phyloP scores from a whole-genome alignment of 1,284 basidiomycete genomes.

The Phellopilus nigrolimitatus region DNA sequence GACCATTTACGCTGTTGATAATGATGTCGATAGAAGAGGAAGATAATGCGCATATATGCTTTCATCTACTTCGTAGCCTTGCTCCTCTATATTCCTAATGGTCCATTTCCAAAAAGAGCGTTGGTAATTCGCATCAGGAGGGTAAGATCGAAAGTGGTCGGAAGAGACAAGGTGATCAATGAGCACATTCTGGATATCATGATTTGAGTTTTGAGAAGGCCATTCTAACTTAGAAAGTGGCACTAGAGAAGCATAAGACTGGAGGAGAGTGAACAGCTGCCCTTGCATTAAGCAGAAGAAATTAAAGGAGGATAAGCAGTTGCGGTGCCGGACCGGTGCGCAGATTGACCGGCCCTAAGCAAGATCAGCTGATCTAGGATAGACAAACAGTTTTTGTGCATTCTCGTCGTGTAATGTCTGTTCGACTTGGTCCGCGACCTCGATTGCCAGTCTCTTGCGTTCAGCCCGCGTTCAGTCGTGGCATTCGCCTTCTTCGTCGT shows the following conservation, averaged over 20 bases:
- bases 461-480: constrained; percentile 9
- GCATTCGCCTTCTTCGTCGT: constrained; percentile 4
- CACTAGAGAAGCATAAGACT: constrained; percentile 50
- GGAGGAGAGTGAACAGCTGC: constrained; percentile 40
- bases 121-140: constrained; percentile 60
- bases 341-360: constrained; percentile 11
- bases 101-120: constrained; percentile 67
- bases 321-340: no score
- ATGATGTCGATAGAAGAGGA: constrained; percentile 36
- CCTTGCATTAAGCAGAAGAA: constrained; percentile 8
- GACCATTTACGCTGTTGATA: constrained; percentile 33
- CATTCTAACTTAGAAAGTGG: constrained; percentile 39
- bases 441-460: constrained; percentile 3
- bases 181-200: constrained; percentile 47
- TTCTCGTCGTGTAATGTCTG: constrained; percentile 13
- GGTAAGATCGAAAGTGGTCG: constrained; percentile 48
- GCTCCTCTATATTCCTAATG: constrained; percentile 47
- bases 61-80: constrained; percentile 54
- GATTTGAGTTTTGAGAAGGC: constrained; percentile 32
- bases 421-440: constrained; percentile 9
- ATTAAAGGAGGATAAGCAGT: background rate
- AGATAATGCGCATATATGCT: constrained; percentile 59
- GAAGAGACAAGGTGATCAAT: constrained; percentile 46
- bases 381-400: background rate
- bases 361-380: constrained; percentile 2